phyloP scores from a whole-genome alignment of 257 asterid species.

The Mentha longifolia region DNA sequence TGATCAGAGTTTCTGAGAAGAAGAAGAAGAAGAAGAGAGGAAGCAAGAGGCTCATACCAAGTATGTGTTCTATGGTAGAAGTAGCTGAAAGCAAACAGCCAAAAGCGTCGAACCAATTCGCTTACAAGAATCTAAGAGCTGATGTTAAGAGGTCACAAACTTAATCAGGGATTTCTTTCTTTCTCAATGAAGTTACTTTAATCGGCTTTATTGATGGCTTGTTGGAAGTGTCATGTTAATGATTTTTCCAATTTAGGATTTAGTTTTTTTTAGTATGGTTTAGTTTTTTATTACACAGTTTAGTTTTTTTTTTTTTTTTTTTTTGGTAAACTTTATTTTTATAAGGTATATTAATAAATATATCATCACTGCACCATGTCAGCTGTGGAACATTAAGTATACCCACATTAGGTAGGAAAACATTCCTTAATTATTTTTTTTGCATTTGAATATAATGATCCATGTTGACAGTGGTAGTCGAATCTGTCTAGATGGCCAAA shows the following conservation, averaged over 20 bases:
- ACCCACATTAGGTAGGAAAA: too few relatives aligned
- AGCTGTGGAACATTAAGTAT: too few relatives aligned
- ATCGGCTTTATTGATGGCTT: constrained; percentile 5
- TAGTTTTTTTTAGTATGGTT: too few relatives aligned
- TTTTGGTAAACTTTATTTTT: too few relatives aligned
- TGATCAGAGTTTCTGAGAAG: constrained; percentile 36
- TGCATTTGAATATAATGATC: too few relatives aligned
- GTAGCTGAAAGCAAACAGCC: constrained; percentile 44
- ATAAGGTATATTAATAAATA: too few relatives aligned
- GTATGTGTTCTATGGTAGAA: constrained; percentile 63
- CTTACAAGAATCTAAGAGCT: constrained; percentile 44
- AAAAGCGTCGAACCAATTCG: constrained; percentile 17
- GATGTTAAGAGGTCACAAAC: constrained; percentile 39
- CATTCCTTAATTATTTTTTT: too few relatives aligned
- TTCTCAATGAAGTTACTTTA: neutral
- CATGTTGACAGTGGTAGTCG: too few relatives aligned
- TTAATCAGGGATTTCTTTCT: constrained; percentile 24
- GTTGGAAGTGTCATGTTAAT: constrained; percentile 6
- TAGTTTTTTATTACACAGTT: too few relatives aligned
- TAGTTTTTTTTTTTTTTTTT: too few relatives aligned
- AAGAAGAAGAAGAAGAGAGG: constrained; percentile 62
- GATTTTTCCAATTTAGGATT: neutral
- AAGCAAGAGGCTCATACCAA: constrained; percentile 56
- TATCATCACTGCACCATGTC: too few relatives aligned
- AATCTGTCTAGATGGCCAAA: too few relatives aligned